Evolutionary conservation across 805 yeast genomes (phyloP).

Genomic region (Candida maris): DNA sequence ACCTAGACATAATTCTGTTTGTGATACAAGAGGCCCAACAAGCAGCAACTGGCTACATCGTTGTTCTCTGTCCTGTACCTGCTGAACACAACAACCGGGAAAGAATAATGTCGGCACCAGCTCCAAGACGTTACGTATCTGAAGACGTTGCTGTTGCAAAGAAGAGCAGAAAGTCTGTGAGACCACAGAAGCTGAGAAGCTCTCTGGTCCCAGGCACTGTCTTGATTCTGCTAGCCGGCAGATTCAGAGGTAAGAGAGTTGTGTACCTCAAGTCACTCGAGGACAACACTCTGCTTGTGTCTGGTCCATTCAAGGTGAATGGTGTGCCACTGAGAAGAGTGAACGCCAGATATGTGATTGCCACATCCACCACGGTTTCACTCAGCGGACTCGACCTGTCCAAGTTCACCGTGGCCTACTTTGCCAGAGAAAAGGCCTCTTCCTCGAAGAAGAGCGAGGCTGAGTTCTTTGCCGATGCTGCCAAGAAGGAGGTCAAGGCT

Average conservation of each 20-base stretch:
- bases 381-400: constrained; percentile 77
- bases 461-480: constrained; percentile 81
- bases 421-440: constrained; percentile 89
- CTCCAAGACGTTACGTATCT: constrained; percentile 93
- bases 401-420: constrained; percentile 92
- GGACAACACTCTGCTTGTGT: constrained; percentile 95
- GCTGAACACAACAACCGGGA: not conserved
- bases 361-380: constrained; percentile 89
- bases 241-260: constrained; percentile 99
- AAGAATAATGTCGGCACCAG: constrained; percentile 36
- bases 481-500: constrained; percentile 85
- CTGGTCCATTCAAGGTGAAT: constrained; percentile 99
- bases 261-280: constrained; percentile 94
- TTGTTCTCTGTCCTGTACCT: constrained; percentile 1
- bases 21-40: not conserved
- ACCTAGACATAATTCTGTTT: too few species aligned
- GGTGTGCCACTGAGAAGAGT: constrained; percentile 99
- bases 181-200: constrained; percentile 94
- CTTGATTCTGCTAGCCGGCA: constrained; percentile 94
- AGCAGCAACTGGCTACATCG: not conserved
- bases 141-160: constrained; percentile 86
- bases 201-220: constrained; percentile 40
- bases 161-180: constrained; percentile 85
- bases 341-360: constrained; percentile 97
- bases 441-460: constrained; percentile 84